Percentiles rank a stretch among this genome's conserved stretches.
phyloP scores from a whole-genome alignment of 305 asterid genomes.

The Solanum chacoense region DNA sequence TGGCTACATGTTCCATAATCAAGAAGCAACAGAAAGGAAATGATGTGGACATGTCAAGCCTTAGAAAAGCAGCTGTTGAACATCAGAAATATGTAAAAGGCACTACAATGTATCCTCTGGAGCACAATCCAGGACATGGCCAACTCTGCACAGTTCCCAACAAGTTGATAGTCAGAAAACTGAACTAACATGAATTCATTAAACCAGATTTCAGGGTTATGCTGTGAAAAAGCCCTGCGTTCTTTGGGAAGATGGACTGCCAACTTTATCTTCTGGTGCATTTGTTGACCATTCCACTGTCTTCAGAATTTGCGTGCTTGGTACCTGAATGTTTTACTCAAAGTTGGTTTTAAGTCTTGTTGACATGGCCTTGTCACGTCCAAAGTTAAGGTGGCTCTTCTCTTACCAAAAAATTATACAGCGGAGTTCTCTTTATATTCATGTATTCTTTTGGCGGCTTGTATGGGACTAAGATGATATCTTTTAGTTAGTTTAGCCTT shows the following conservation, averaged over 20 bases:
- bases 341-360: neutral
- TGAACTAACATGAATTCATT: neutral
- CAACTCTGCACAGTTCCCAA: constrained; percentile 61
- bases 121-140: constrained; percentile 64
- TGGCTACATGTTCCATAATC: constrained; percentile 58
- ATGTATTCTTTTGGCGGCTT: neutral
- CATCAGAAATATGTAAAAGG: constrained; percentile 55
- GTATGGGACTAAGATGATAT: neutral
- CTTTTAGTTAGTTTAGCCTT: neutral
- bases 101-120: constrained; percentile 75
- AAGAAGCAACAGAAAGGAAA: constrained; percentile 37
- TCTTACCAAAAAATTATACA: neutral
- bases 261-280: neutral
- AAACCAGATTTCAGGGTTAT: neutral
- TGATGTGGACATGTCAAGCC: neutral
- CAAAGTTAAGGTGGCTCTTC: neutral
- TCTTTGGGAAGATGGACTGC: neutral
- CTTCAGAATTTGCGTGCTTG: neutral
- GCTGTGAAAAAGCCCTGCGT: neutral
- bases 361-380: neutral
- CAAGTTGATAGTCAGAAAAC: constrained; percentile 14
- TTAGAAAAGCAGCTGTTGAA: constrained; percentile 41
- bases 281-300: neutral
- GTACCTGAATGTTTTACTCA: neutral
- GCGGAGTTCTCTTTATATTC: neutral